Evolutionary conservation across 2,329 filamentous ascomycete genomes (phyloP).

Genomic region (Ramularia collo-cygni): DNA sequence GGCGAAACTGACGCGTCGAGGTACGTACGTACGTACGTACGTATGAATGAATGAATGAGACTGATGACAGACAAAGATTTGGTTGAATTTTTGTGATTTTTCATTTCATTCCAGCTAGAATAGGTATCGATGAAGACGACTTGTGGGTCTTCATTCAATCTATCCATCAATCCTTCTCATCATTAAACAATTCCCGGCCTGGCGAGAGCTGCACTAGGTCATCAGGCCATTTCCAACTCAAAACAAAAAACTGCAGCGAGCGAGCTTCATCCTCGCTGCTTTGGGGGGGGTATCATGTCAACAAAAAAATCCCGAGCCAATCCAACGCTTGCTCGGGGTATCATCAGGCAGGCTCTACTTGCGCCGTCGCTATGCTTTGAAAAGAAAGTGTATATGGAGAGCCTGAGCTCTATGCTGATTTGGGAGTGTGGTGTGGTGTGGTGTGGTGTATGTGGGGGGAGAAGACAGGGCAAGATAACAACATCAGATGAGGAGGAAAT

Average conservation of each 20-base stretch:
- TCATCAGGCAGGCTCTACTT: too few species aligned
- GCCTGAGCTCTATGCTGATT: not conserved
- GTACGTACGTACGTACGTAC: too few species aligned
- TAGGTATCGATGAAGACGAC: conserved; percentile 5
- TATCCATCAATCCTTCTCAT: conserved; percentile 1
- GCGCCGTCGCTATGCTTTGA: conserved; percentile 29
- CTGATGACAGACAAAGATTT: not conserved
- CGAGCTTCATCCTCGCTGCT: conserved; percentile 7
- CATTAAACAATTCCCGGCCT: conserved; percentile 8
- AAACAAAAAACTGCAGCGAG: conserved; percentile 1
- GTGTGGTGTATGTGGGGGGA: conserved; percentile 5
- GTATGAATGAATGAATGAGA: not conserved
- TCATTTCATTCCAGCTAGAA: conserved; percentile 7
- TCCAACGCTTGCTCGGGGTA: conserved; percentile 9
- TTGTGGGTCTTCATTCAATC: conserved; percentile 10
- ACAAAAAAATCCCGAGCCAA: conserved; percentile 10
- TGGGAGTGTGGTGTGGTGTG: conserved; percentile 7
- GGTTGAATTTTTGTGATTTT: conserved; percentile 2
- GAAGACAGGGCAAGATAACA: conserved; percentile 26
- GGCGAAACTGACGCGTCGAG: too few species aligned
- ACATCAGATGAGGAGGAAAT: conserved; percentile 75
- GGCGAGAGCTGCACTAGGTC: conserved; percentile 32
- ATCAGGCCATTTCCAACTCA: conserved; percentile 10
- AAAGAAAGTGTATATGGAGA: conserved; percentile 4
- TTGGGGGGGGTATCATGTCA: conserved; percentile 21